phyloP scores from a whole-genome alignment of 164 flowering plant genomes.

The Berberis vulgaris region DNA sequence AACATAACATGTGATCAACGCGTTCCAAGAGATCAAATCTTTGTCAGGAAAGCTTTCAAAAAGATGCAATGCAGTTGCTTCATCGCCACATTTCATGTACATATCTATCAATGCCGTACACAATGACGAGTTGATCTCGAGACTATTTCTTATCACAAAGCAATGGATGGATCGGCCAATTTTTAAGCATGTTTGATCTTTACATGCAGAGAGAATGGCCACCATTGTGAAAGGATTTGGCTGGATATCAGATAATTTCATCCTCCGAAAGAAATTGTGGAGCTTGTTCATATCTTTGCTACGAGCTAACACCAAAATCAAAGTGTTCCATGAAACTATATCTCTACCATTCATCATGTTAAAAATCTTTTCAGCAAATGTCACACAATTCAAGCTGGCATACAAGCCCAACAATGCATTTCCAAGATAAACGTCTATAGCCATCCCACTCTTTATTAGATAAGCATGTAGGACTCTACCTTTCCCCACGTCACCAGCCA shows the following conservation, averaged over 20 bases:
- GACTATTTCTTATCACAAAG: too few relatives aligned
- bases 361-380: constrained; percentile 10
- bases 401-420: constrained; percentile 47
- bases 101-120: constrained; percentile 45
- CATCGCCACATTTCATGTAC: constrained; percentile 47
- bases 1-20: constrained; percentile 40
- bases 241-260: too few relatives aligned
- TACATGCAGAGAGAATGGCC: too few relatives aligned
- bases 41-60: constrained; percentile 31
- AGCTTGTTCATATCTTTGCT: too few relatives aligned
- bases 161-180: too few relatives aligned
- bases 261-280: too few relatives aligned
- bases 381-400: constrained; percentile 19
- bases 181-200: too few relatives aligned
- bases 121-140: constrained; percentile 24
- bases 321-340: too few relatives aligned
- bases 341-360: too few relatives aligned
- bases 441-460: constrained; percentile 31
- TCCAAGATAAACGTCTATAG: constrained; percentile 21
- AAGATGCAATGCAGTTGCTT: constrained; percentile 23
- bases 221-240: too few relatives aligned
- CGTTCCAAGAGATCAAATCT: constrained; percentile 62
- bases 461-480: constrained; percentile 40
- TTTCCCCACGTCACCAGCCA: constrained; percentile 18
- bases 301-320: too few relatives aligned